Base-by-base conservation (phyloP, 1,284 basidiomycete species). In the Moesziomyces sp. region DNA sequence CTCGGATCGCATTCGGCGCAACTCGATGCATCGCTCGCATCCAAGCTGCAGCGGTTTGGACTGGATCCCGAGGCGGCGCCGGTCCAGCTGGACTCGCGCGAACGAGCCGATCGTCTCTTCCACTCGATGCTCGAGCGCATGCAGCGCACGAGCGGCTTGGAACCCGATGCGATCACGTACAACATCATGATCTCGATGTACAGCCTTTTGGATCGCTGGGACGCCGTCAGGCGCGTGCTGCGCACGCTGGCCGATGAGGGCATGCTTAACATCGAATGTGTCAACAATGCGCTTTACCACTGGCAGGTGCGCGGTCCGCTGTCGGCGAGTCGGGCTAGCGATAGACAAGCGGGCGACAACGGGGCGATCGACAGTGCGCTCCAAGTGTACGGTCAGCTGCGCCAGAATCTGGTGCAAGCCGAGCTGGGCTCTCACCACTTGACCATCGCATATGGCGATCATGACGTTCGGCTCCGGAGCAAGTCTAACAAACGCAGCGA, bases 131-230 rank as follows among this genome's bases (percentile, higher is more conserved):
- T 74, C 16, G 55, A 66, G 4, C 72, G 72, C 10, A 74, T 74
- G 72, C 63, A 70, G 49, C 49, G 51, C n/a, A 54, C 23, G 14
- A 59, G 58, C 35, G 28, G 47, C 5, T 56, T 74, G 40, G 59
- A 66, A 44, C 72, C 72, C 3, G 67, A 74, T 19, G 33, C 28
- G 0, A 28, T 67, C 47, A 74, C 72, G 6, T 74, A 54, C 59
- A 74, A 74, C 54, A 66, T 70, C 59, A 74, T 74, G 66, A 38
- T 74, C n/a, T 65, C 59, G 47, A 70, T 74, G 72, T 65, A 74
- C 24, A 53, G 62, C 47, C 56, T 59, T 5, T 47, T 74, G 21
- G 67, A 54, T 13, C 55, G 54, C 0, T 67, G 67, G 66, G 53
- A 67, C 6, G 47, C 51, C 21, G 54, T 70, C 19, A 58, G 51